Evolutionary conservation across 2,329 filamentous ascomycete genomes (phyloP), one percentile per base, ranked within the genome.

Genomic region (Sclerotinia sclerotiorum): DNA sequence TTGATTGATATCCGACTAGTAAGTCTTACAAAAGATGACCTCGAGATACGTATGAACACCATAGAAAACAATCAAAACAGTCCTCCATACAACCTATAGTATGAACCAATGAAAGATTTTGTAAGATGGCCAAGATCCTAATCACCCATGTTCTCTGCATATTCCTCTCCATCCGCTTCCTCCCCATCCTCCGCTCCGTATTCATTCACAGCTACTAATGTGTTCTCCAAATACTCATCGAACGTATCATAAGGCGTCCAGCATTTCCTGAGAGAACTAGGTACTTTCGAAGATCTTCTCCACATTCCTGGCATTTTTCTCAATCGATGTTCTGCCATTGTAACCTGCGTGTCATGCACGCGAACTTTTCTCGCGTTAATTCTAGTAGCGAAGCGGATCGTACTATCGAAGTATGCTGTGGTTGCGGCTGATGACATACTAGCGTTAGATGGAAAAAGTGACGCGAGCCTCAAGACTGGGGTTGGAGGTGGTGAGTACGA

Each of bases 291-390:
- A 3, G 8, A 21, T 35, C 42, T 21, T 19, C 21, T 21, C 58
- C 58, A 48, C 44, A 39, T 51, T 3, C 29, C 44, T 27, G 42
- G 54, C 5, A 60, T 4, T 5, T 39, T 13, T 17, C 54, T 35
- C 5, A 66, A 35, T 15, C 11, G 32, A 6, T 27, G 21, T 21
- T 66, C 64, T 5, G 42, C 54, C 2, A 15, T 17, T 5, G 64
- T 60, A 15, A 60, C 6, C 7, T 7, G 3, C 1, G 54, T 29
- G 6, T 66, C 44, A 21, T 60, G 27, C 54, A 66, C 39, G 10
- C 44, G 44, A 51, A 62, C 58, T 15, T 62, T 62, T 49, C 58
- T 49, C 3, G 58, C 44, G 29, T 62, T 62, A 7, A 62, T 62
- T n/a, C 58, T 39, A 29, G 29, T 49, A 5, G 46, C 13, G 21